Evolutionary conservation across 1,284 basidiomycete species (phyloP).

Genomic region (Fomitopsis palustris): DNA sequence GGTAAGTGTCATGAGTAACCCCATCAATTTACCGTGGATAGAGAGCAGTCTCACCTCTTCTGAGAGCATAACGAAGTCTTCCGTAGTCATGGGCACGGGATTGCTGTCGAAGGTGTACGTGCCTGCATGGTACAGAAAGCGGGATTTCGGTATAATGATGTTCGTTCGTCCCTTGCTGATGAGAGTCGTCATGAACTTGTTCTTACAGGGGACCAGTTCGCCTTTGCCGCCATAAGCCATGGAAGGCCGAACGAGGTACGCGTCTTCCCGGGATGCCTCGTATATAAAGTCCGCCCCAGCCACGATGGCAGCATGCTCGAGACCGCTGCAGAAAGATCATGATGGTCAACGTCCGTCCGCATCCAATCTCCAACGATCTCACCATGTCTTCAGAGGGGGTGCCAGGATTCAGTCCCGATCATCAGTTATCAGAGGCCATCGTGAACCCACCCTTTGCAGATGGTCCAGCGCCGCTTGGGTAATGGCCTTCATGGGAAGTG

Average conservation of each 20-base stretch:
- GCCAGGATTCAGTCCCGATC: constrained; percentile 2
- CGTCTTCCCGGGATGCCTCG: not conserved
- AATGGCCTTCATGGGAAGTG: not conserved
- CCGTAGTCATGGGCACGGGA: not conserved
- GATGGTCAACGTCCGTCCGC: not conserved
- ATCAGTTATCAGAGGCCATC: not conserved
- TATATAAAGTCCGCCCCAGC: not conserved
- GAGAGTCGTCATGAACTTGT: not conserved
- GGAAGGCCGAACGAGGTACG: not conserved
- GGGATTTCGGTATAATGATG: not conserved
- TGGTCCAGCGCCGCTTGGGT: not conserved
- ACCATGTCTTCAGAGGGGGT: not conserved
- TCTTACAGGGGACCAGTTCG: not conserved
- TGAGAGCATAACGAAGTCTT: not conserved
- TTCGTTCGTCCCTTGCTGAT: not conserved
- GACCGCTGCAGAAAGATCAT: not conserved
- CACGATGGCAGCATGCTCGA: not conserved
- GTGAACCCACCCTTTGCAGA: constrained; percentile 2
- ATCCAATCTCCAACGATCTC: not conserved
- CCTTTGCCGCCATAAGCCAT: not conserved
- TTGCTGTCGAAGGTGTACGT: not conserved
- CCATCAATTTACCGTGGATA: not conserved
- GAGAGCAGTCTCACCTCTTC: not conserved
- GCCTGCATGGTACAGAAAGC: not conserved
- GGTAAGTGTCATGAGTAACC: too few relatives aligned